Conservation (phyloP, 306 rosid species). For the Pyrus betulifolia region DNA sequence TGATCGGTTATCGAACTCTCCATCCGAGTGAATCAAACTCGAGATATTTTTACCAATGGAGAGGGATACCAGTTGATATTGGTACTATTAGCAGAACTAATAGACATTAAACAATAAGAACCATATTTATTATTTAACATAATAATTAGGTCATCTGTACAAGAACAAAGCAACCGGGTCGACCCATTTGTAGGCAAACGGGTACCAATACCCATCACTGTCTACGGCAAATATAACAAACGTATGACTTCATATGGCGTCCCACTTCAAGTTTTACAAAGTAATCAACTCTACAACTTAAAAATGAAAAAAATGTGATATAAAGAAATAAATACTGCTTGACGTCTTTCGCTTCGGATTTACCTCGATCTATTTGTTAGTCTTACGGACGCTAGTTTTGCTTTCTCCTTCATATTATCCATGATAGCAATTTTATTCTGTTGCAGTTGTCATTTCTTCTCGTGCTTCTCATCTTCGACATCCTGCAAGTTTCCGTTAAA, state of each 20-base stretch:
- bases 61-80: no score
- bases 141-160: slow-evolving; percentile 46
- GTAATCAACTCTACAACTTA: slow-evolving; percentile 16
- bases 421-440: slow-evolving; percentile 4
- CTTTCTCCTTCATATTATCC: slow-evolving; percentile 12
- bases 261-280: slow-evolving; percentile 15
- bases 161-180: slow-evolving; percentile 17
- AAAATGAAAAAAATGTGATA: slow-evolving; percentile 11
- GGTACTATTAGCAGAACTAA: no score
- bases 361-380: not conserved
- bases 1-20: no score
- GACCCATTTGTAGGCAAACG: not conserved
- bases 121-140: slow-evolving; percentile 12
- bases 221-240: slow-evolving; percentile 21
- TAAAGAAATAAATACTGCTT: slow-evolving; percentile 11
- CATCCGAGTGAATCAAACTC: no score
- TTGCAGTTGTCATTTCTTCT: slow-evolving; percentile 31
- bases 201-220: slow-evolving; percentile 11
- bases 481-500: slow-evolving; percentile 47
- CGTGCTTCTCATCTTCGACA: slow-evolving; percentile 73
- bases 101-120: not conserved
- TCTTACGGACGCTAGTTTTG: slow-evolving; percentile 11
- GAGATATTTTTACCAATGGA: no score
- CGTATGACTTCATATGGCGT: slow-evolving; percentile 23
- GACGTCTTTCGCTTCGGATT: not conserved